These are phyloP conservation scores for Capsicum pubescens DNA, from an alignment of 257 asterid genomes.

Conservation along the genomic window DNA sequence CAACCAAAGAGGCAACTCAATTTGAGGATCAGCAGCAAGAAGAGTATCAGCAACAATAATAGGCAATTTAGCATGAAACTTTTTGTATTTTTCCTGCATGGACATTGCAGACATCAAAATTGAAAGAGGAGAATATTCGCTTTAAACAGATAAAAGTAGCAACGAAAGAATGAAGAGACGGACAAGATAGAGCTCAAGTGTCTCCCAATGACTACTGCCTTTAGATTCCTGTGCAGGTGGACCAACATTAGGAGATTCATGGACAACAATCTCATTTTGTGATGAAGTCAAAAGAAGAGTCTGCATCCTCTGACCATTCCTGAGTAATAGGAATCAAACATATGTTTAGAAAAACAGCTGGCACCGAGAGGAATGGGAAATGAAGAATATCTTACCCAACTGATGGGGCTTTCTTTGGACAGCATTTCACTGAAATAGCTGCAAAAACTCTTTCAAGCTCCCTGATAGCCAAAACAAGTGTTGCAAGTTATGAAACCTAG, in stretches of 20 bases:
- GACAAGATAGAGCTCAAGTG: slow-evolving; percentile 90
- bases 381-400: slow-evolving; percentile 49
- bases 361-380: slow-evolving; percentile 4
- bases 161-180: slow-evolving; percentile 41
- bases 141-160: slow-evolving; percentile 1
- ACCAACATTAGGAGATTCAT: slow-evolving; percentile 56
- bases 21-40: slow-evolving; percentile 89
- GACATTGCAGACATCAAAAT: slow-evolving; percentile 13
- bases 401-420: slow-evolving; percentile 57
- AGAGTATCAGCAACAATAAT: slow-evolving; percentile 87
- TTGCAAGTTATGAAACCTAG: slow-evolving; percentile 29
- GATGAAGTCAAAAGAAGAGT: slow-evolving; percentile 79
- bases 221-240: slow-evolving; percentile 48
- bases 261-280: slow-evolving; percentile 54
- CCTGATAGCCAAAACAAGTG: slow-evolving; percentile 51
- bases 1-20: slow-evolving; percentile 94
- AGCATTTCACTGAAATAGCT: slow-evolving; percentile 83
- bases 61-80: slow-evolving; percentile 83
- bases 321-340: slow-evolving; percentile 41
- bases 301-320: slow-evolving; percentile 65
- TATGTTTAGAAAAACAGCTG: slow-evolving; percentile 27
- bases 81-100: slow-evolving; percentile 81
- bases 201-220: slow-evolving; percentile 83
- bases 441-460: slow-evolving; percentile 85
- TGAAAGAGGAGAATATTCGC: not conserved